phyloP scores from a whole-genome alignment of 2,329 filamentous ascomycete species.

The Exophiala dermatitidis region DNA sequence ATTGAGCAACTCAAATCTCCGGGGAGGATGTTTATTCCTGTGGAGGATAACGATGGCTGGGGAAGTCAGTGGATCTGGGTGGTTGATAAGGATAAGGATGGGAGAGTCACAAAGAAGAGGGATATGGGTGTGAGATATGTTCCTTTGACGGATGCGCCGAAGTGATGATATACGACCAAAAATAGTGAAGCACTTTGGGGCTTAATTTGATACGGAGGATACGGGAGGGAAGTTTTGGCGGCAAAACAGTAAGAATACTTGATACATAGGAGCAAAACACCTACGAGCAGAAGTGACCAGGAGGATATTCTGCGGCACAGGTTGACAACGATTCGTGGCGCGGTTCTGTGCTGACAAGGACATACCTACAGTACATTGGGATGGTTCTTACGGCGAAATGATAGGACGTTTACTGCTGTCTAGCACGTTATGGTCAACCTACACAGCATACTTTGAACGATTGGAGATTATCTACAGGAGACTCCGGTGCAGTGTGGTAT shows the following conservation, averaged over 20 bases:
- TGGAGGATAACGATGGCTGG: slow-evolving; percentile 40
- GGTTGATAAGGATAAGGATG: slow-evolving; percentile 55
- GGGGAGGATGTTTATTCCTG: slow-evolving; percentile 64
- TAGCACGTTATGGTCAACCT: too few species aligned
- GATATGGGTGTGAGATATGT: slow-evolving; percentile 58
- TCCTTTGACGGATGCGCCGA: slow-evolving; percentile 55
- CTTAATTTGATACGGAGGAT: too few species aligned
- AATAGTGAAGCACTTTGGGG: not conserved
- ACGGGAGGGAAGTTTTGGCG: not conserved
- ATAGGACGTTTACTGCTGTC: too few species aligned
- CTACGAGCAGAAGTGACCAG: not conserved
- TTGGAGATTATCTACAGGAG: too few species aligned
- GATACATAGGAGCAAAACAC: too few species aligned
- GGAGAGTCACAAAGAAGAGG: slow-evolving; percentile 49
- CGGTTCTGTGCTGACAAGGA: too few species aligned
- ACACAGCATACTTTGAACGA: too few species aligned
- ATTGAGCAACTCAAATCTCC: slow-evolving; percentile 71
- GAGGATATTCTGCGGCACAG: too few species aligned
- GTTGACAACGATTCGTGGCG: too few species aligned
- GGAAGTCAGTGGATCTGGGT: slow-evolving; percentile 54
- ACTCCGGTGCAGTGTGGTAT: too few species aligned
- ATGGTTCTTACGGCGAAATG: too few species aligned
- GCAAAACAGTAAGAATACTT: not conserved
- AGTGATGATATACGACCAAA: slow-evolving; percentile 23
- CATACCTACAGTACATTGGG: too few species aligned